These are phyloP conservation scores for Macrolepiota fuliginosa DNA, from an alignment of 768 basidiomycete species.

Conservation along the genomic window DNA sequence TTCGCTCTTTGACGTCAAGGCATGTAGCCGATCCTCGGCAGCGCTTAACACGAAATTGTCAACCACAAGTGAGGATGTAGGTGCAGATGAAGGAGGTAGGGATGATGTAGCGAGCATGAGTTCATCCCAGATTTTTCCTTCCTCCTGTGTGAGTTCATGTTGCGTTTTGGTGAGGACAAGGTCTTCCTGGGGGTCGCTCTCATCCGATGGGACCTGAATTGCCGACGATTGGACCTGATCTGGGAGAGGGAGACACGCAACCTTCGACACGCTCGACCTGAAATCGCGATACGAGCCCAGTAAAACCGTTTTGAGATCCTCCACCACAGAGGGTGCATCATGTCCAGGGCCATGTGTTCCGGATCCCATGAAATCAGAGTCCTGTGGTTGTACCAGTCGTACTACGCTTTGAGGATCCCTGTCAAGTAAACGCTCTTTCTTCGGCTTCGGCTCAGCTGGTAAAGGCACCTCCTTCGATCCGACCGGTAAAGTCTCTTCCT, in stretches of 20 bases:
- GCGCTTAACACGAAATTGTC: constrained; percentile 3
- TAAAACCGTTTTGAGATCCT: constrained; percentile 30
- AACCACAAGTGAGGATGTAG: not conserved
- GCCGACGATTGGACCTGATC: constrained; percentile 14
- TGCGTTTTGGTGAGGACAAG: constrained; percentile 63
- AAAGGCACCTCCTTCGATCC: too few relatives aligned
- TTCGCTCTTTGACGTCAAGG: constrained; percentile 50
- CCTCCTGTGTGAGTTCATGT: constrained; percentile 54
- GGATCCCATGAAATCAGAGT: not conserved
- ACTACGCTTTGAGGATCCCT: not conserved
- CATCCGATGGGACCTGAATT: constrained; percentile 19
- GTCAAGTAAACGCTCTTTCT: not conserved
- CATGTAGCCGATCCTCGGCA: constrained; percentile 17
- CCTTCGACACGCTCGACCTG: constrained; percentile 41
- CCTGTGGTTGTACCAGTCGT: not conserved
- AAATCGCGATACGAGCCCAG: constrained; percentile 50
- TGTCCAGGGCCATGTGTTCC: not conserved
- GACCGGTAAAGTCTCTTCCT: too few relatives aligned
- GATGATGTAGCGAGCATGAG: constrained; percentile 25
- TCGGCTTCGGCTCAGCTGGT: too few relatives aligned
- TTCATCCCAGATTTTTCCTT: constrained; percentile 57
- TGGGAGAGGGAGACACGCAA: constrained; percentile 34
- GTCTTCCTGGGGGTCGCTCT: constrained; percentile 36
- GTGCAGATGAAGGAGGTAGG: not conserved
- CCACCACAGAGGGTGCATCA: not conserved